These are phyloP conservation scores for Harrya chromipes DNA, from an alignment of 768 basidiomycete genomes.

Conservation along the genomic window DNA sequence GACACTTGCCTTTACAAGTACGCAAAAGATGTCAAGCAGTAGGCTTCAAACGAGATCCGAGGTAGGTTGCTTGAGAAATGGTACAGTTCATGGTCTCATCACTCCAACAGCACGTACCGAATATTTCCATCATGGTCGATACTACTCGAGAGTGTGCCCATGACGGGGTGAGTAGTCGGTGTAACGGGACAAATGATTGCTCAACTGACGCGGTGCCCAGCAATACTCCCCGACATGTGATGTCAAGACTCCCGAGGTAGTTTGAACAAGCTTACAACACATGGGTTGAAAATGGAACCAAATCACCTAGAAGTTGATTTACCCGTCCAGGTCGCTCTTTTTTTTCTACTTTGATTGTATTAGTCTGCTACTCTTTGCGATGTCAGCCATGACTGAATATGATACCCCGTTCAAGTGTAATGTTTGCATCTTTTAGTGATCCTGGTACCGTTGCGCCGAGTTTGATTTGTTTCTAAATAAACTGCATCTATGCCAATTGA, in stretches of 20 bases:
- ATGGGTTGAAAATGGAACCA: too few relatives aligned
- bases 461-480: too few relatives aligned
- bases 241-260: slow-evolving; percentile 5
- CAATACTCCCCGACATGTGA: slow-evolving; percentile 1
- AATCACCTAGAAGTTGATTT: too few relatives aligned
- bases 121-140: slow-evolving; percentile 64
- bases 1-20: slow-evolving; percentile 8
- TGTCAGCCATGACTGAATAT: too few relatives aligned
- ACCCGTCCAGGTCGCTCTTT: too few relatives aligned
- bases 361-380: too few relatives aligned
- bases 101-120: slow-evolving; percentile 25
- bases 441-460: too few relatives aligned
- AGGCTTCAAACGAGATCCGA: slow-evolving; percentile 2
- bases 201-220: neutral
- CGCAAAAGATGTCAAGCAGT: slow-evolving; percentile 4
- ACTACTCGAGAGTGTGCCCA: slow-evolving; percentile 51
- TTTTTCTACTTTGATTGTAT: too few relatives aligned
- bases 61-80: neutral
- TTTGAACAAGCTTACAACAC: neutral
- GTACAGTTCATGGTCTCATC: neutral
- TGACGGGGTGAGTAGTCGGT: slow-evolving; percentile 32
- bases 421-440: too few relatives aligned
- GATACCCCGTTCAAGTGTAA: too few relatives aligned
- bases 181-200: too few relatives aligned
- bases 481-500: too few relatives aligned